Conservation (phyloP, 805 yeast species). For the Grigorovia yakushimaensis region DNA sequence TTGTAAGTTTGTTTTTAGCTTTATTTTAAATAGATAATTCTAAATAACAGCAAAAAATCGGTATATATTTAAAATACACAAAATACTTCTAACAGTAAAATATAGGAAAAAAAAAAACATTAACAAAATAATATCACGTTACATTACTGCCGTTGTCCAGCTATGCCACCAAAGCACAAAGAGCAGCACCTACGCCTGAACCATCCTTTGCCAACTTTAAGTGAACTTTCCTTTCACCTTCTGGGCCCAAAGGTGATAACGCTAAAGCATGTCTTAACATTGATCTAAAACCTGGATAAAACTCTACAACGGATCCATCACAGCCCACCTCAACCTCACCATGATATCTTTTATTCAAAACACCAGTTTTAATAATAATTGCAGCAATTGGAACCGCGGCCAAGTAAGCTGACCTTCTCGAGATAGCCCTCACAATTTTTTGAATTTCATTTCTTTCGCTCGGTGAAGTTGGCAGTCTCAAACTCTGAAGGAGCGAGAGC, state of each 20-base stretch:
- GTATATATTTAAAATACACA: too few relatives aligned
- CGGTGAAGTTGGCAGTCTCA: slow-evolving; percentile 57
- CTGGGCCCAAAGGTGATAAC: slow-evolving; percentile 59
- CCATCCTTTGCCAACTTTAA: slow-evolving; percentile 88
- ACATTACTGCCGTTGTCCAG: neutral
- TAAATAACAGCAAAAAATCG: too few relatives aligned
- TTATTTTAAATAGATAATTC: too few relatives aligned
- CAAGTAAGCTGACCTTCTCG: slow-evolving; percentile 77
- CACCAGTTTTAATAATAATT: slow-evolving; percentile 53
- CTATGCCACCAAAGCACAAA: slow-evolving; percentile 56
- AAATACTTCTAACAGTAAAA: too few relatives aligned
- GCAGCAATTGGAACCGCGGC: slow-evolving; percentile 90
- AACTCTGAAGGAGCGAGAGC: slow-evolving; percentile 50
- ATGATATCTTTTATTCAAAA: slow-evolving; percentile 46
- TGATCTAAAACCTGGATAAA: slow-evolving; percentile 81
- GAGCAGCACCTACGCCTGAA: slow-evolving; percentile 94
- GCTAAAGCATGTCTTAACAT: slow-evolving; percentile 72
- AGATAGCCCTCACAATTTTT: slow-evolving; percentile 66
- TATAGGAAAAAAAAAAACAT: neutral
- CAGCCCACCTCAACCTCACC: slow-evolving; percentile 86
- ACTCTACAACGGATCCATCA: slow-evolving; percentile 91
- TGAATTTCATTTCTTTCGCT: slow-evolving; percentile 73
- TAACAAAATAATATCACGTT: neutral
- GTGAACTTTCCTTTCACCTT: slow-evolving; percentile 63
- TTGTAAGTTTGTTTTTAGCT: too few relatives aligned